Evolutionary conservation across 345 rosid genomes (phyloP).

Genomic region (Aurinia saxatilis): DNA sequence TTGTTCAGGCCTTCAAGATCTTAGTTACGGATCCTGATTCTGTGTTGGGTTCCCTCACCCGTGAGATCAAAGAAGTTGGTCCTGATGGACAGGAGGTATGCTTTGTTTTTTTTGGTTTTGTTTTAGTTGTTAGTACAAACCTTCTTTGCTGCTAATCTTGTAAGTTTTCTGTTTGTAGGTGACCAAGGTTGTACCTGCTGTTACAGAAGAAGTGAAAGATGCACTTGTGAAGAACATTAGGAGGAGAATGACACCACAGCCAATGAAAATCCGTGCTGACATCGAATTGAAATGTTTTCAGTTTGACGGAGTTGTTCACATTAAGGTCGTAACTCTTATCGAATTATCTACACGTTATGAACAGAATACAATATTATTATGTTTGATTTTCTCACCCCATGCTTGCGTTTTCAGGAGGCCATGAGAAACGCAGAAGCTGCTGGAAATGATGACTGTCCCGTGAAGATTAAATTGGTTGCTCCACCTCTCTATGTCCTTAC

Average conservation of each 20-base stretch:
- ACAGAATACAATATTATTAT: neutral
- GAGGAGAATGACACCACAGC: too few relatives aligned
- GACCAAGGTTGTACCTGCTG: conserved; percentile 76
- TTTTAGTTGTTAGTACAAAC: neutral
- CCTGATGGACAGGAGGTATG: conserved; percentile 87
- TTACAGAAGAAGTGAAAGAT: conserved; percentile 83
- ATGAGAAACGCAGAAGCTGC: conserved; percentile 95
- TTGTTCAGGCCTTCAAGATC: conserved; percentile 85
- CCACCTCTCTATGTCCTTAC: conserved; percentile 98
- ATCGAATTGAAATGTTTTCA: conserved; percentile 96
- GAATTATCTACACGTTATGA: neutral
- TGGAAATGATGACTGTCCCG: conserved; percentile 90
- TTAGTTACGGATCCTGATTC: conserved; percentile 92
- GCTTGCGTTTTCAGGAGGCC: conserved; percentile 58
- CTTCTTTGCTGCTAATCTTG: neutral
- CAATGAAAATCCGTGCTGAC: conserved; percentile 91
- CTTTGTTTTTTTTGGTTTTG: conserved; percentile 2
- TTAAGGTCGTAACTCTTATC: conserved; percentile 53
- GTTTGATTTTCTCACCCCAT: conserved; percentile 4
- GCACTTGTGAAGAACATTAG: conserved; percentile 78
- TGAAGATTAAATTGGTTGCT: conserved; percentile 91
- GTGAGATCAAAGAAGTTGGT: conserved; percentile 80
- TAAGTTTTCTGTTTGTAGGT: conserved; percentile 37
- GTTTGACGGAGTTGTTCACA: conserved; percentile 96
- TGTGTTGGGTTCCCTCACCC: conserved; percentile 66